Base-by-base conservation (phyloP, 495 filamentous ascomycete genomes). In the Aspergillus incahuasiensis region DNA sequence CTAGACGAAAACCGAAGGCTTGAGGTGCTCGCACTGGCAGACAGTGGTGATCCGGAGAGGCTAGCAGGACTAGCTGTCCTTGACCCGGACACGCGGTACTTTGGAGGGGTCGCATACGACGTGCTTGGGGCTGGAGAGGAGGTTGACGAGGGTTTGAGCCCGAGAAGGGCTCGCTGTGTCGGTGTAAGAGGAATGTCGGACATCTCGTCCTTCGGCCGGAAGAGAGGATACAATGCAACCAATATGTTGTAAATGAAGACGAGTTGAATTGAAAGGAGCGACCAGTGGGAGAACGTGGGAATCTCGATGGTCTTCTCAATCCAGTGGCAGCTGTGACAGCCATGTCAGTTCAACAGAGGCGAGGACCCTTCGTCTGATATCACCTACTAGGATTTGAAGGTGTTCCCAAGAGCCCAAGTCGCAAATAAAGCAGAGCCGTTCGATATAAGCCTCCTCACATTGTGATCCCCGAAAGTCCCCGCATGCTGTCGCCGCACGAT, bases 171-270 rank as follows among this genome's bases (percentile, higher is more conserved):
- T 39, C 94, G 88, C 69, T 98, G 94, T 12, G 86, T 85, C 20
- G 94, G 90, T 5, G 91, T 97, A 49, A 98, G 79, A 57, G 94
- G 84, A 46, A 98, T 95, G 68, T 98, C 92, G 60, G 84, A 76
- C 55, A 96, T 79, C 57, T 92, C 82, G 68, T 96, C 91, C 53
- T 77, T 80, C 6, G 73, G 70, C 47, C 83, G 80, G 64, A 89
- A 67, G 19, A 96, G 79, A 12, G 90, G 94, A 20, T 80, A 76
- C 34, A 86, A 61, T 15, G 88, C 84, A 13, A 81, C 56, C 56
- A 76, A 54, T 53, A 92, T 83, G 68, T 92, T 94, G 68, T 76
- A 70, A 39, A 84, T 21, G 30, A 89, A 79, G 40, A 90, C 63
- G 13, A 82, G 59, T 52, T 85, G 86, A 19, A 86, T 39, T 6